These are phyloP conservation scores for Postia placenta DNA, from an alignment of 768 basidiomycete species.

Conservation along the genomic window DNA sequence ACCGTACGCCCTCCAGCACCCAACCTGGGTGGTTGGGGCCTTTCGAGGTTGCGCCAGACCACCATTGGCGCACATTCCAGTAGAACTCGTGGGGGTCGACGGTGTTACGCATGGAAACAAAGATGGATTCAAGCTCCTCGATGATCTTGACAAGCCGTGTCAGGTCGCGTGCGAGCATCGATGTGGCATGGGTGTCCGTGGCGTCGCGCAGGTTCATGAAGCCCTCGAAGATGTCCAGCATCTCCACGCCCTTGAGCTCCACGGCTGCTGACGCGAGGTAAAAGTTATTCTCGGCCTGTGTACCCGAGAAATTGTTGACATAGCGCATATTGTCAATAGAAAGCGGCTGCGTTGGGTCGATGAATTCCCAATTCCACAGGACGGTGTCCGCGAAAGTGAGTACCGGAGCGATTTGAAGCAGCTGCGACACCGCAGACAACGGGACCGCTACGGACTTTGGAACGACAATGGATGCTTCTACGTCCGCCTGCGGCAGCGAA, in stretches of 20 bases:
- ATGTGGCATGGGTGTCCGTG: slow-evolving; percentile 33
- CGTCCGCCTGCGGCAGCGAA: slow-evolving; percentile 45
- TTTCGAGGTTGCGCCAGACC: slow-evolving; percentile 69
- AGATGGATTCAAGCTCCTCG: slow-evolving; percentile 64
- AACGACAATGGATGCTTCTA: slow-evolving; percentile 43
- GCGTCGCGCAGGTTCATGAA: slow-evolving; percentile 73
- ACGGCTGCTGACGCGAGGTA: slow-evolving; percentile 79
- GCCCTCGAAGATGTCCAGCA: slow-evolving; percentile 82
- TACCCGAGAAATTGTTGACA: slow-evolving; percentile 73
- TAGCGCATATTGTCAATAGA: slow-evolving; percentile 72
- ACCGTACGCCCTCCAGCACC: slow-evolving; percentile 74
- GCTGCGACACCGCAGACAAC: slow-evolving; percentile 65
- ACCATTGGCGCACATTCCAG: slow-evolving; percentile 90
- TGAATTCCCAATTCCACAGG: slow-evolving; percentile 81
- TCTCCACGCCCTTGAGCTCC: slow-evolving; percentile 83
- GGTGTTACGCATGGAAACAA: slow-evolving; percentile 58
- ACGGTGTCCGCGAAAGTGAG: slow-evolving; percentile 96
- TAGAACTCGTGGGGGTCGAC: slow-evolving; percentile 89
- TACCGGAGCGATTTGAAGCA: slow-evolving; percentile 85
- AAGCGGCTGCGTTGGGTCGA: slow-evolving; percentile 50
- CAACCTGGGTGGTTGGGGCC: slow-evolving; percentile 47
- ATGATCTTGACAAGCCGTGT: slow-evolving; percentile 60
- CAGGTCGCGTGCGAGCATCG: slow-evolving; percentile 71
- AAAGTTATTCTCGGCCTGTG: slow-evolving; percentile 80
- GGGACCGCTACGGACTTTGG: slow-evolving; percentile 78